Evolutionary conservation across 768 basidiomycete species (phyloP), one percentile per base, ranked within the genome.

Genomic region (Crucibulum laeve): DNA sequence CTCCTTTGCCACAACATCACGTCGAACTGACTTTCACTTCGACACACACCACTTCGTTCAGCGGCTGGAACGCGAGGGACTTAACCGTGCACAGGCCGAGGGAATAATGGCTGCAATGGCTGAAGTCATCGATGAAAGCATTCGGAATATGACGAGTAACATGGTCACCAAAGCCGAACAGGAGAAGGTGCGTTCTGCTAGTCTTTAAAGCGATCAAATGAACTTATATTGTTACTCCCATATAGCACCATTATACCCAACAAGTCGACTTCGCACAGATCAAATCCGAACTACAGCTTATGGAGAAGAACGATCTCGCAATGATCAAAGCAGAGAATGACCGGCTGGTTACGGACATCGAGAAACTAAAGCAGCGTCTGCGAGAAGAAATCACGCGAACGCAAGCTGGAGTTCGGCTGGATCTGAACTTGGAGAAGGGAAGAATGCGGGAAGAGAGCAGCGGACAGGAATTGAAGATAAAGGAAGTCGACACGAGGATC

Each of bases 71-170:
- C 75, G 80, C 46, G 87, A 96, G 57, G 95, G 95, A 0, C 65
- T 98, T 49, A 91, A 86, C 51, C 79, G 91, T 14, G 81, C 82
- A 17, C 95, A 97, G 65, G 93, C 95, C 0, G 92, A 97, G 60
- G 95, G 96, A 3, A 88, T 99, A 59, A 96, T 98, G 93, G 76
- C 84, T 36, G 91, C 94, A 5, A 88, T 99, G 79, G 90, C 92
- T 10, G 91, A 93, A 54, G 94, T 98, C 48, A 92, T 99, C 28
- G 91, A 96, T 63, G 96, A 99, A 72, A 93, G 91, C 59, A 84
- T 97, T 30, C 78, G 86, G 48, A 95, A 93, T 57, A 93, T 99
- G 91, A 90, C 91, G 28, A 84, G 81, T 53, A 92, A 91, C 54
- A 88, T 98, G 84, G 95, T 98, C 47, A 92, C 90, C 4, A 92